Percentiles rank a stretch among this genome's conserved stretches.
Evolutionary conservation across 768 basidiomycete genomes (phyloP).

Genomic region (Amanita thiersii): DNA sequence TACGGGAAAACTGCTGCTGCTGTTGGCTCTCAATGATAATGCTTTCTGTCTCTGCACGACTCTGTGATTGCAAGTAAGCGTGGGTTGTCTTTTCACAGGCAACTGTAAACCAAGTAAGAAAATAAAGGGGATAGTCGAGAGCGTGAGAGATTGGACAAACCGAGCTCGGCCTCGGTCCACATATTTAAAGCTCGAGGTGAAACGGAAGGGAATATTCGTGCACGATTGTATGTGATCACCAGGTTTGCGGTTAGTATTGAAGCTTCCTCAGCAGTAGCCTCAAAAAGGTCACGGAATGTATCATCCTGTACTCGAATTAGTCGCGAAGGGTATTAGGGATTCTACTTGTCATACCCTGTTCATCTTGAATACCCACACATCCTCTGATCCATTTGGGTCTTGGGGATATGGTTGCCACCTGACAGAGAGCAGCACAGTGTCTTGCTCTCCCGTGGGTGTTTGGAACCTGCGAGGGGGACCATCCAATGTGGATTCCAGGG

Average conservation of each 20-base stretch:
- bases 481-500: constrained; percentile 15
- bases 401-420: constrained; percentile 63
- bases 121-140: constrained; percentile 2
- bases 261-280: constrained; percentile 56
- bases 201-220: constrained; percentile 60
- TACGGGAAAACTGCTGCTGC: too few relatives aligned
- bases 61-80: constrained; percentile 40
- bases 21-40: constrained; percentile 7
- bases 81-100: constrained; percentile 58
- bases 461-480: constrained; percentile 18
- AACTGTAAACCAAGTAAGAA: constrained; percentile 27
- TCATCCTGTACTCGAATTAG: constrained; percentile 38
- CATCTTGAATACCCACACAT: constrained; percentile 46
- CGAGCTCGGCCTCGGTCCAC: constrained; percentile 60
- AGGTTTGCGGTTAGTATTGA: constrained; percentile 41
- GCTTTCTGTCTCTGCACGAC: not conserved
- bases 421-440: constrained; percentile 45
- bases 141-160: constrained; percentile 27
- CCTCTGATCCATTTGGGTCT: constrained; percentile 27
- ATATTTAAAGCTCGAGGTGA: constrained; percentile 59
- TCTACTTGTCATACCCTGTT: constrained; percentile 45
- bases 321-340: not conserved
- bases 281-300: constrained; percentile 56
- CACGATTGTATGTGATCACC: constrained; percentile 52
- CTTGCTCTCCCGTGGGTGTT: constrained; percentile 21